phyloP scores from a whole-genome alignment of 1,139 yeast species.

The Blastobotrys illinoisensis region DNA sequence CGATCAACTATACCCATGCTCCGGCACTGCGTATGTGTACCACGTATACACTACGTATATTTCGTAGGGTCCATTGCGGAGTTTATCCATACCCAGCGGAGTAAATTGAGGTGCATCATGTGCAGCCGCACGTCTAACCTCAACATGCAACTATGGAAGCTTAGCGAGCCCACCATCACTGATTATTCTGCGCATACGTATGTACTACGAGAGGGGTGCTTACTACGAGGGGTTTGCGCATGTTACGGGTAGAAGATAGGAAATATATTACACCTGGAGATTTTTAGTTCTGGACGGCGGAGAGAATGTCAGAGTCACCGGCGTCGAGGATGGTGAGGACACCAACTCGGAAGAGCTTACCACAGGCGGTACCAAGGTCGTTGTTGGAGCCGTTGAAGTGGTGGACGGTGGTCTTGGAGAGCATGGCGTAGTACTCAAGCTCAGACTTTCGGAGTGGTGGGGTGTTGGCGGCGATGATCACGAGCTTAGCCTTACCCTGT shows the following conservation, averaged over 20 bases:
- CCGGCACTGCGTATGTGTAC: too few relatives aligned
- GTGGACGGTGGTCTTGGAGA: slow-evolving; percentile 97
- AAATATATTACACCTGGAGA: slow-evolving; percentile 1
- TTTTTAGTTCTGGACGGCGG: slow-evolving; percentile 31
- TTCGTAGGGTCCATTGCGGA: too few relatives aligned
- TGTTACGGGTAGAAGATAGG: not conserved
- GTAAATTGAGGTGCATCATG: too few relatives aligned
- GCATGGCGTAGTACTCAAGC: slow-evolving; percentile 99
- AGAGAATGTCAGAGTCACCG: slow-evolving; percentile 99
- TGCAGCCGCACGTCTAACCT: too few relatives aligned
- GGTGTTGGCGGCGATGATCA: slow-evolving; percentile 98
- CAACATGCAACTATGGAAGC: too few relatives aligned
- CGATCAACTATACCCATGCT: too few relatives aligned
- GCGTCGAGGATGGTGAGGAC: slow-evolving; percentile 93
- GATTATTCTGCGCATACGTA: too few relatives aligned
- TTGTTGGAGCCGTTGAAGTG: slow-evolving; percentile 99
- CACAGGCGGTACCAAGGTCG: slow-evolving; percentile 99
- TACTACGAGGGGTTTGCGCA: not conserved
- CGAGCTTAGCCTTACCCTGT: slow-evolving; percentile 98
- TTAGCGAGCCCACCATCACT: too few relatives aligned
- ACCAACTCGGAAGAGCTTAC: slow-evolving; percentile 99
- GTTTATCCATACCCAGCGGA: too few relatives aligned
- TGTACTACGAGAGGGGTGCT: too few relatives aligned
- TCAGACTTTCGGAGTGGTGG: slow-evolving; percentile 99
- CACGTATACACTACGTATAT: too few relatives aligned